These are phyloP conservation scores for Mycena latifolia DNA, from an alignment of 768 basidiomycete genomes.

Conservation along the genomic window DNA sequence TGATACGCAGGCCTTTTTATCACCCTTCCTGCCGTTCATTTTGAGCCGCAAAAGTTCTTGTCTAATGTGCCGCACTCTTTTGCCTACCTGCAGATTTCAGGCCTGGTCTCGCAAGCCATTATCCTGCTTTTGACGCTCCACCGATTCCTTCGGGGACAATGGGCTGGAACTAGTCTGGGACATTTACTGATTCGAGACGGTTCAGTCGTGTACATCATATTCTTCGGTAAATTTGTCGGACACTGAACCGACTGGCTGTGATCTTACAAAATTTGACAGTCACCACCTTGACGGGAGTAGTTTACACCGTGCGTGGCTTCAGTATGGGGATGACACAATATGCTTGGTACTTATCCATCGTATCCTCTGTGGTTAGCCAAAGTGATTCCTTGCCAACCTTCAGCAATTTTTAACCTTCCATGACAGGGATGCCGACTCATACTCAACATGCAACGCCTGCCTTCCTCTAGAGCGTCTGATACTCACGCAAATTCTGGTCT, in stretches of 20 bases:
- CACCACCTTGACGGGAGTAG: constrained; percentile 10
- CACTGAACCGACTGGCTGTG: not conserved
- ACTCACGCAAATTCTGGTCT: not conserved
- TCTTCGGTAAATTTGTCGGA: constrained; percentile 19
- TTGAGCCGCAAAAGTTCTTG: constrained; percentile 9
- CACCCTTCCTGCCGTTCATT: constrained; percentile 25
- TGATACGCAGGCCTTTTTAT: constrained; percentile 17
- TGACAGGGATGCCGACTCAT: constrained; percentile 31
- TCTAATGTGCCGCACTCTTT: constrained; percentile 23
- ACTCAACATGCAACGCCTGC: constrained; percentile 32
- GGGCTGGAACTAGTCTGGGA: constrained; percentile 26
- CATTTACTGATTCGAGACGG: constrained; percentile 29
- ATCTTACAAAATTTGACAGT: constrained; percentile 1
- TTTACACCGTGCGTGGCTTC: constrained; percentile 6
- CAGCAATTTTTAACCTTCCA: not conserved
- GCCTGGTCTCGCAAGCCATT: constrained; percentile 27
- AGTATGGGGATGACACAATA: constrained; percentile 30
- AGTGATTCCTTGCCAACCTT: not conserved
- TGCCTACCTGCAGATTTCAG: constrained; percentile 25
- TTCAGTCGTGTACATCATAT: constrained; percentile 20
- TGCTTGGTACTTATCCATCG: constrained; percentile 28
- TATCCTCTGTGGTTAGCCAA: constrained; percentile 9
- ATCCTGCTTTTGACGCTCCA: constrained; percentile 24
- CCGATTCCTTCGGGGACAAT: constrained; percentile 25
- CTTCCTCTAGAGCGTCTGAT: not conserved